Evolutionary conservation across 176 grass and related monocot genomes (phyloP), one percentile per base, ranked within the genome.

Genomic region (Phoenix dactylifera): DNA sequence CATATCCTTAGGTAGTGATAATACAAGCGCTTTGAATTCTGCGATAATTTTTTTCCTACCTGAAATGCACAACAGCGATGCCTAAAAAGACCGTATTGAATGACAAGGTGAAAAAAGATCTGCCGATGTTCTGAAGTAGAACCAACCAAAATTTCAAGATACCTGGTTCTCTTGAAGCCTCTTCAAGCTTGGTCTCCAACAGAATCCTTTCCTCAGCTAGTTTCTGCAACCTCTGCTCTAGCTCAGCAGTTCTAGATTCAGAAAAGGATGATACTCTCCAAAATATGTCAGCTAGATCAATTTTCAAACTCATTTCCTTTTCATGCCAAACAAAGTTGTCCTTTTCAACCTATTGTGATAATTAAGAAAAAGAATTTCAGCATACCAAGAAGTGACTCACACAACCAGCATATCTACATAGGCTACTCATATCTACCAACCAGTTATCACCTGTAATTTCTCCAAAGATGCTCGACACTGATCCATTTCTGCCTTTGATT

Each of bases 401-500:
- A 26, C 22, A 52, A 50, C 50, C 55, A 66, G 16, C 17, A 60
- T 5, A 60, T 57, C 26, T 58, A 79, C 35, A 63, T 62, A 77
- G 72, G 35, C 17, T 22, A 16, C 60, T 71, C 29, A 76, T 79
- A 77, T 81, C 63, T 49, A 83, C 69, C 64, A 51, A 87, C 67
- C 71, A 80, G 63, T 83, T 87, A 82, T 56, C 77, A 98, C 94
- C 94, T 98, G 94, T 77, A 98, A 90, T 98, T 98, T 98, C 61
- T 93, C 88, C 57, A 88, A 48, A 52, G 79, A 74, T 71, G 52
- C 50, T 32, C 52, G 78, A 58, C 55, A 81, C 39, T 74, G 59
- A 54, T 89, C 77, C 69, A 92, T 35, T 78, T 98, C 94, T 76
- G 66, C 62, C 39, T 66, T 69, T 79, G 88, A 88, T 58, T 68